Base-by-base conservation (phyloP, 768 basidiomycete genomes). In the Leccinum arenicola region DNA sequence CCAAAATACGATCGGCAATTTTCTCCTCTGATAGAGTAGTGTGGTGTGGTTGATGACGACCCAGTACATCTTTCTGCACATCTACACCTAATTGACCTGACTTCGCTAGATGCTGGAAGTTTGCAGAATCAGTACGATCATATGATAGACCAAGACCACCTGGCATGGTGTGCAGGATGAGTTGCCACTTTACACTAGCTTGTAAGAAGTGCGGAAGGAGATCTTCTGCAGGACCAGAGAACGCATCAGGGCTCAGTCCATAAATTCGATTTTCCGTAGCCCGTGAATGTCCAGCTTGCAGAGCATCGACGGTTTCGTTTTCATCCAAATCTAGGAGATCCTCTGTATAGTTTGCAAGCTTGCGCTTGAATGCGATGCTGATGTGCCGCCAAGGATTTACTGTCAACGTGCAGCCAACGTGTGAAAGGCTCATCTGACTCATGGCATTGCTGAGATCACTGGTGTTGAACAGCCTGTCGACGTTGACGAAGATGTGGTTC, bases 381-480 rank as follows among this genome's bases (percentile, higher is more conserved):
- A 52, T 15, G 3, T 52, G 33, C 9, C 33, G 2, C 51, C 51
- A 52, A 2, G 19, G 31, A 21, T 52, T 35, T 1, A 52, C 51
- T 4, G 51, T 52, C 6, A 52, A 27, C 21, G 8, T 52, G 21
- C 31, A 52, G 2, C 8, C 12, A 7, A 23, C 1, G 1, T 52
- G 12, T 0, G 1, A 2, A 12, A 35, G 3, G 14, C 51, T 52
- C 0, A 9, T 9, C 0, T 3, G 12, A 5, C 4, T 12, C 31
- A 52, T 35, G 4, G 14, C 11, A 12, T 2, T 9, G 9, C 51
- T 52, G 1, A 52, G 14, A 9, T 52, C 6, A 19, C 23, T 8
- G 0, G 51, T 52, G 4, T 8, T 4, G 3, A 52, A 52, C 1
- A 52, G 4, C 14, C 11, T 35, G 31, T 35, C 3, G 0, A 21